A percentile compares a stretch with the other conserved stretches of the same genome.
Evolutionary conservation across 2,329 filamentous ascomycete genomes (phyloP).

Genomic region (Verticillium dahliae): DNA sequence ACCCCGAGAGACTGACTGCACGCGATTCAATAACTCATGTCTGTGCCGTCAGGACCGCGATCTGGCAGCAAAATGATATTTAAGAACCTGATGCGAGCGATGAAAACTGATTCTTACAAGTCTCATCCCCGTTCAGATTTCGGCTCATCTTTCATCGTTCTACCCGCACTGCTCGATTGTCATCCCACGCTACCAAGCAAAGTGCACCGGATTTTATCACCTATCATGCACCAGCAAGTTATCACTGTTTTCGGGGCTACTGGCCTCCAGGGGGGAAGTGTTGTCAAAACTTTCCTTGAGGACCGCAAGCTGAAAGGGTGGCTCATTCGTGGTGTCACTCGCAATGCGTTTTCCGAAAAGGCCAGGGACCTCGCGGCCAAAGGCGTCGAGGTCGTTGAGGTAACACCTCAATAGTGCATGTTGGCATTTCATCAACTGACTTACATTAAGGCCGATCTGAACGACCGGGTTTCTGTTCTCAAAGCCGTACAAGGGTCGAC

Average conservation of each 20-base stretch:
- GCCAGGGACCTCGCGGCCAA: constrained; percentile 34
- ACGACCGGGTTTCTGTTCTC: constrained; percentile 35
- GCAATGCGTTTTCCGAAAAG: constrained; percentile 34
- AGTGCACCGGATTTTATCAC: no score
- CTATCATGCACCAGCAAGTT: constrained; percentile 26
- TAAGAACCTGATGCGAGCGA: no score
- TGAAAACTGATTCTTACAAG: no score
- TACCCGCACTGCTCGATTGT: no score
- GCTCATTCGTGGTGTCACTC: constrained; percentile 48
- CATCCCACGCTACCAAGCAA: neutral
- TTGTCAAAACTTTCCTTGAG: constrained; percentile 34
- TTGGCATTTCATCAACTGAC: neutral
- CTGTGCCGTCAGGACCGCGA: no score
- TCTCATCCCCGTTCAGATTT: no score
- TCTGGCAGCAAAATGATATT: no score
- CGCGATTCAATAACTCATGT: no score
- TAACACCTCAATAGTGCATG: constrained; percentile 15
- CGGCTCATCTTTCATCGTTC: no score
- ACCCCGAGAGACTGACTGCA: neutral
- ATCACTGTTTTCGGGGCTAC: constrained; percentile 54
- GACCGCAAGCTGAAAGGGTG: constrained; percentile 36
- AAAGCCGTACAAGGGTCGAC: constrained; percentile 32
- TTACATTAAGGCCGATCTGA: constrained; percentile 35
- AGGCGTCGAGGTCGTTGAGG: constrained; percentile 43
- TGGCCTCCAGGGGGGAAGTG: constrained; percentile 53